These are phyloP conservation scores for Tremella yokohamensis DNA, from an alignment of 768 basidiomycete genomes.

Conservation along the genomic window DNA sequence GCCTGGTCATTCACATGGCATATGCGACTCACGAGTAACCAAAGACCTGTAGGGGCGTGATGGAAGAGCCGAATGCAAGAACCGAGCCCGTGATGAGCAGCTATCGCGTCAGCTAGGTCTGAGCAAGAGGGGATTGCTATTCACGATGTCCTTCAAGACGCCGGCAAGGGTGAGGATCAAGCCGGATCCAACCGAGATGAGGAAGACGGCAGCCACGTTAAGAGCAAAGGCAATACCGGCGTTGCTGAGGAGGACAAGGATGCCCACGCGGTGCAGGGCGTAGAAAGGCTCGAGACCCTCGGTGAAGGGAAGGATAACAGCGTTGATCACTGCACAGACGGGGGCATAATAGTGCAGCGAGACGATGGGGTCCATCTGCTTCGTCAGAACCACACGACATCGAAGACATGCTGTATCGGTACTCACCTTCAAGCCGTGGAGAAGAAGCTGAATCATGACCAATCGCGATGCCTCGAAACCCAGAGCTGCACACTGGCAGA, in stretches of 20 bases:
- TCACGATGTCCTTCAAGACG: conserved; percentile 70
- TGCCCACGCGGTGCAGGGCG: conserved; percentile 63
- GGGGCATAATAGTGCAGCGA: conserved; percentile 67
- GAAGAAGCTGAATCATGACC: conserved; percentile 90
- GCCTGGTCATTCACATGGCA: background rate
- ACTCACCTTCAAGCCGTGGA: conserved; percentile 74
- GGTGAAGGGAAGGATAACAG: conserved; percentile 79
- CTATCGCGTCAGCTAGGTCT: conserved; percentile 14
- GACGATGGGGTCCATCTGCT: conserved; percentile 86
- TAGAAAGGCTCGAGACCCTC: conserved; percentile 89
- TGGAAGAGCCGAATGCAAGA: conserved; percentile 70
- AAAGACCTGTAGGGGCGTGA: conserved; percentile 80
- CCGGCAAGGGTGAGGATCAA: conserved; percentile 89
- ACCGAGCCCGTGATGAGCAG: conserved; percentile 89
- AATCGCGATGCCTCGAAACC: conserved; percentile 58
- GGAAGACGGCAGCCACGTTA: conserved; percentile 87
- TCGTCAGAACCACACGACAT: background rate
- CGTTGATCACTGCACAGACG: conserved; percentile 86
- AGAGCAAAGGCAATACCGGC: conserved; percentile 82
- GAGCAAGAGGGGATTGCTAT: conserved; percentile 3
- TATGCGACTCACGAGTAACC: conserved; percentile 54
- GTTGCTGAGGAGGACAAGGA: conserved; percentile 73
- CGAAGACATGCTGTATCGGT: background rate
- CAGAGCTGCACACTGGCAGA: conserved; percentile 72
- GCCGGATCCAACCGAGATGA: conserved; percentile 75